phyloP scores from a whole-genome alignment of 805 yeast genomes.

The Myxozyma vanderwaltii region DNA sequence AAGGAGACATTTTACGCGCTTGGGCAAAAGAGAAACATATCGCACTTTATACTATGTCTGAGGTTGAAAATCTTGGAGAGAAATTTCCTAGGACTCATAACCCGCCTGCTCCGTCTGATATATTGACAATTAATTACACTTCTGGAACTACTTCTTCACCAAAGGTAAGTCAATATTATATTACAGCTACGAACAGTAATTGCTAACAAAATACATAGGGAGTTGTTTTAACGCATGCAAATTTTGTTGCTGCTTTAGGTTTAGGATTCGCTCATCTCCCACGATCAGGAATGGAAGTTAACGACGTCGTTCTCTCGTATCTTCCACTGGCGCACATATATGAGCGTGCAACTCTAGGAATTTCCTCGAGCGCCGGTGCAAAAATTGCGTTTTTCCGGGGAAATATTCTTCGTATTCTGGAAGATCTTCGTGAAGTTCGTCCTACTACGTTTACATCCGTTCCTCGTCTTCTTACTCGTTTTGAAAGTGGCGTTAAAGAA shows the following conservation, averaged over 20 bases:
- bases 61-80: conserved; percentile 47
- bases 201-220: conserved; percentile 44
- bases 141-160: conserved; percentile 78
- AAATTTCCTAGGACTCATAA: conserved; percentile 50
- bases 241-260: conserved; percentile 53
- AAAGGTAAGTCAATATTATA: conserved; percentile 41
- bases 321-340: conserved; percentile 62
- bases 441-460: conserved; percentile 61
- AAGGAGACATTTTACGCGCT: conserved; percentile 37
- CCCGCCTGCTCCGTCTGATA: conserved; percentile 55
- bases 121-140: conserved; percentile 68
- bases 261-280: conserved; percentile 38
- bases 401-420: conserved; percentile 55
- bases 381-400: conserved; percentile 59
- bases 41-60: conserved; percentile 42
- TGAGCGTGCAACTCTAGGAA: conserved; percentile 53
- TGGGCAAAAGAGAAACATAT: conserved; percentile 40
- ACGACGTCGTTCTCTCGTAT: conserved; percentile 45
- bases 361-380: conserved; percentile 52
- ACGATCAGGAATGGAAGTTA: conserved; percentile 33
- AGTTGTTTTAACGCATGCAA: conserved; percentile 57
- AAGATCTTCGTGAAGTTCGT: conserved; percentile 56
- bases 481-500: conserved; percentile 62
- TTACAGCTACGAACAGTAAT: neutral
- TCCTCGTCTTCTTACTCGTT: conserved; percentile 63